A percentile compares a stretch with the other conserved stretches of the same genome.
Evolutionary conservation across 306 rosid genomes (phyloP).

Genomic region (Cucurbita ficifolia): DNA sequence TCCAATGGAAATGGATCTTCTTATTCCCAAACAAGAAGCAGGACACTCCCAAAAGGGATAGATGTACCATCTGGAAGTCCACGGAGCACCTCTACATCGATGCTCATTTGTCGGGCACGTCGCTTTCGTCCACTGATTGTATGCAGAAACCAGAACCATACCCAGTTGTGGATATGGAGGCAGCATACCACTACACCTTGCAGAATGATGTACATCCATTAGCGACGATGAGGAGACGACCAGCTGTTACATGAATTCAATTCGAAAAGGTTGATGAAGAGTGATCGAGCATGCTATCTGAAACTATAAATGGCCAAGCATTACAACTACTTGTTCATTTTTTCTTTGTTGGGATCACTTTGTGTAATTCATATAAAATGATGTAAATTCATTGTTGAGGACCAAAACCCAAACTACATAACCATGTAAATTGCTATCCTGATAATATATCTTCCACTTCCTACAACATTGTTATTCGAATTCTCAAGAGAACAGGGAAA

Average conservation of each 20-base stretch:
- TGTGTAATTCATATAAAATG: not conserved
- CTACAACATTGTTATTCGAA: not conserved
- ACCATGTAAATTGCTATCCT: slow-evolving; percentile 1
- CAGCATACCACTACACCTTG: slow-evolving; percentile 31
- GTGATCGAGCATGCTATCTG: slow-evolving; percentile 14
- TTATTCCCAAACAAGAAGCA: slow-evolving; percentile 36
- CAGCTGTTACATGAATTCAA: slow-evolving; percentile 3
- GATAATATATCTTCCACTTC: not conserved
- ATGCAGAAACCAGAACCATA: slow-evolving; percentile 31
- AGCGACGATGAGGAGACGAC: slow-evolving; percentile 8
- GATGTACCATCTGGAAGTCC: slow-evolving; percentile 17
- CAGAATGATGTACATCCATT: slow-evolving; percentile 34
- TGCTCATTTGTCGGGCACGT: slow-evolving; percentile 19
- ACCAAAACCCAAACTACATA: not conserved
- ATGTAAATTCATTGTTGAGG: not conserved
- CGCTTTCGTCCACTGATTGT: slow-evolving; percentile 27
- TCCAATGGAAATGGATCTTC: slow-evolving; percentile 29
- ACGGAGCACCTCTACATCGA: slow-evolving; percentile 18
- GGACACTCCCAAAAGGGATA: slow-evolving; percentile 25
- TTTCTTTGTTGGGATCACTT: not conserved
- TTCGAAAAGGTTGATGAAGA: slow-evolving; percentile 1
- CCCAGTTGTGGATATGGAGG: slow-evolving; percentile 24
- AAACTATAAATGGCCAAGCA: not conserved
- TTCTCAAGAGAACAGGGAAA: not conserved
- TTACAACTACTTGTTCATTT: not conserved